A percentile compares a stretch with the other conserved stretches of the same genome.
These are phyloP conservation scores for Paramecium primaurelia DNA, from an alignment of 73 alveolate genomes.

Conservation along the genomic window DNA sequence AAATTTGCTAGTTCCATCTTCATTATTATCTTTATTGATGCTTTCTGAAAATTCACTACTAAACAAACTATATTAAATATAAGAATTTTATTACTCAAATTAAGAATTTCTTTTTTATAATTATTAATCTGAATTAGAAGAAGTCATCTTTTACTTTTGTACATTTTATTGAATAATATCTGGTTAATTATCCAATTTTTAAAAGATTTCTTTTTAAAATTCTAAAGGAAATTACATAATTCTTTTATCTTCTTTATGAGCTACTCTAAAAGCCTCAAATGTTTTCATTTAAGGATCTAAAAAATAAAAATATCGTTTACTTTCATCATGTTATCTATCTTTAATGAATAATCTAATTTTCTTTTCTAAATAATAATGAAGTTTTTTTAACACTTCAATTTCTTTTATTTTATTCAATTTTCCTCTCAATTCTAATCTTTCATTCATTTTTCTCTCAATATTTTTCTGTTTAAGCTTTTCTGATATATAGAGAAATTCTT, in stretches of 20 bases:
- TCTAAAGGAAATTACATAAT: neutral
- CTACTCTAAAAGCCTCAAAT: neutral
- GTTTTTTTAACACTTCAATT: conserved; percentile 12
- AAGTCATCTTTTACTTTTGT: neutral
- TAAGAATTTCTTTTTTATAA: neutral
- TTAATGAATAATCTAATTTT: conserved; percentile 10
- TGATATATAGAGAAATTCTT: conserved; percentile 29
- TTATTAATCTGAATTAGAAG: neutral
- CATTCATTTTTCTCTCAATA: conserved; percentile 38
- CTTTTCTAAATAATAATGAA: conserved; percentile 15
- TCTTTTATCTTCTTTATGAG: neutral
- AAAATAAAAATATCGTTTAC: neutral
- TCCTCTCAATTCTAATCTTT: conserved; percentile 32
- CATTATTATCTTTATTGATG: neutral
- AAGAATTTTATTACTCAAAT: neutral
- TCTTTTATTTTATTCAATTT: conserved; percentile 26
- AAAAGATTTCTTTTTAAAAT: neutral
- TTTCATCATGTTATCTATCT: conserved; percentile 11
- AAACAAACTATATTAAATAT: neutral
- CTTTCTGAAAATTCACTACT: conserved; percentile 10
- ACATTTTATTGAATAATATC: neutral
- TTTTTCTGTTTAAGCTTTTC: conserved; percentile 31
- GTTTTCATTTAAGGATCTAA: neutral
- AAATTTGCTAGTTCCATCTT: conserved; percentile 30
- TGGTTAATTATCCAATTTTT: neutral